Base-by-base conservation (phyloP, 208 protist genomes). In the Leishmania guyanensis region DNA sequence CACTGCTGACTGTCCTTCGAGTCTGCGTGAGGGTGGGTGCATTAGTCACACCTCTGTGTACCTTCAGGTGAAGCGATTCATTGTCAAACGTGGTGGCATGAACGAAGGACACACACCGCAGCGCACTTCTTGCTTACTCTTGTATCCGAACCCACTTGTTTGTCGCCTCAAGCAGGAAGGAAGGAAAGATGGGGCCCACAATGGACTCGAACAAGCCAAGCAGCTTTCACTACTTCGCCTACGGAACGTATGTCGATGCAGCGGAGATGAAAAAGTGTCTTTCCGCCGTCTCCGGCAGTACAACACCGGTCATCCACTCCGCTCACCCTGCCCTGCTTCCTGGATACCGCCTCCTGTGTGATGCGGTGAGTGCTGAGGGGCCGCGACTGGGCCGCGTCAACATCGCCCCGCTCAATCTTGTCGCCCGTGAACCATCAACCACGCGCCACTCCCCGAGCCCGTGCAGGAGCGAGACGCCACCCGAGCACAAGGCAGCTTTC, bases 191-290 rank as follows among this genome's bases (percentile, higher is more conserved):
- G 6, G 8, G 58, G 20, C 16, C 33, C 33, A 54, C 48, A 46
- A 87, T 87, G 84, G 5, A 69, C 33, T 65, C 74, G 16, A 60
- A 65, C 64, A 60, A n/a, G 8, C 6, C 66, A 12, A 66, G 51
- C 36, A 85, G 33, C 43, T 86, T 88, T 73, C 84, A 79, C 54
- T 90, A 88, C 81, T 87, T 90, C 58, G 86, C 81, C 36, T 91
- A 91, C 79, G 88, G 86, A 62, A 81, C 74, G 20, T 81, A 79
- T 69, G 79, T 83, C 17, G 50, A 76, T 53, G 56, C 48, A 16
- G 73, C 36, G n/a, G 77, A 74, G 22, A 8, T 89, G 66, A 48
- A 64, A 43, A 36, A 9, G 60, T 26, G 62, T 53, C 62, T 81
- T 22, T 29, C 71, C 54, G 51, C n/a, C 4, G 72, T 80, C 39